Evolutionary conservation across 2,329 filamentous ascomycete species (phyloP), one percentile per base, ranked within the genome.

Genomic region (Cladophialophora bantiana): DNA sequence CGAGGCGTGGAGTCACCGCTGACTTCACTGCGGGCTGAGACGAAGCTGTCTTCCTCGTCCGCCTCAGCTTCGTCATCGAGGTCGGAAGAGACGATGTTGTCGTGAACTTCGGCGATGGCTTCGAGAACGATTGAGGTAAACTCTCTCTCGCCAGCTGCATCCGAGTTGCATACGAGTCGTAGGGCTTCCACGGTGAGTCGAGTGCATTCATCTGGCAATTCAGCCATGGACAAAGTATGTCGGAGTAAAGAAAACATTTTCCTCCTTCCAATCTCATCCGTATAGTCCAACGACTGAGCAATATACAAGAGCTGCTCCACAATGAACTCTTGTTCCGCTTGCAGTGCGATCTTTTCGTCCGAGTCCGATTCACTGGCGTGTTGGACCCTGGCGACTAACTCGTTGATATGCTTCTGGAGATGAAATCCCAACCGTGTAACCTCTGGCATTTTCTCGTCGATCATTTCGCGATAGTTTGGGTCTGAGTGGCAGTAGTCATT

Each of bases 231-330:
- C 15, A 99, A 83, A 1, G 90, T 90, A 76, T 96, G 92, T 63
- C 95, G 88, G 67, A 98, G 86, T 38, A 98, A 85, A 18, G 92
- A 89, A 77, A 96, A 97, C 93, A 99, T 98, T 81, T 97, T 96
- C 66, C 94, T 86, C 71, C 95, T 88, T 58, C 95, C 95, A 69
- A 97, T 92, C 78, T 98, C 95, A 75, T 99, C 95, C n/a, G 92
- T 94, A 78, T 98, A 99, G 79, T 99, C 95, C 59, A 98, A 86
- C 1, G 92, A 96, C 67, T 94, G 85, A 4, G 93, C 91, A 75
- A 99, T 96, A 73, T 97, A 91, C 40, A 99, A 88, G 65, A 99
- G 84, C 76, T 99, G 96, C 77, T 98, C 94, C 45, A 97, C 91
- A 69, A 97, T 91, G 73, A 99, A 99, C 78, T 98, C 94, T 73